Conservation (phyloP, 345 rosid genomes). For the Firmiana major region DNA sequence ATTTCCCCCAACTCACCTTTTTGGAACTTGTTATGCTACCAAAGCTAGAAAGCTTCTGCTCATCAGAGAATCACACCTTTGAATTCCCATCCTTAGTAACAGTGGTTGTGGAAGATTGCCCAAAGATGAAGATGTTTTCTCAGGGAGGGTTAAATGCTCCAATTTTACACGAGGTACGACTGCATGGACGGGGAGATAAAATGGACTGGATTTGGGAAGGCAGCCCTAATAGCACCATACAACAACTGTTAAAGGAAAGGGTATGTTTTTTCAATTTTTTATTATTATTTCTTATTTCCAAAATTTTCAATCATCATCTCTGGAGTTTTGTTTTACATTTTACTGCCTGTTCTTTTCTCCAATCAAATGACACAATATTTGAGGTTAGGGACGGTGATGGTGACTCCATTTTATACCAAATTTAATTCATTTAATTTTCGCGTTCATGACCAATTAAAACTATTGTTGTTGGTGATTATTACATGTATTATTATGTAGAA, state of each 20-base stretch:
- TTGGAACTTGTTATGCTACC: neutral
- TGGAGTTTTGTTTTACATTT: neutral
- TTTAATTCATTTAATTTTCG: neutral
- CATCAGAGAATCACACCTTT: neutral
- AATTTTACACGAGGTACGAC: neutral
- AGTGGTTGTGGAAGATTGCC: neutral
- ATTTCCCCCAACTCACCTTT: neutral
- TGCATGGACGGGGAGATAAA: neutral
- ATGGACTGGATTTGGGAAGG: neutral
- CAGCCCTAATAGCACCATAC: neutral
- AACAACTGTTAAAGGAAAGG: neutral
- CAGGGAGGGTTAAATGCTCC: neutral
- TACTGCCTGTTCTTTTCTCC: neutral
- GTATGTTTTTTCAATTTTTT: neutral
- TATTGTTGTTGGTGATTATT: too few relatives aligned
- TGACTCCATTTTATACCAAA: too few relatives aligned
- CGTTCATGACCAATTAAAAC: neutral
- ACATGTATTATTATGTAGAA: too few relatives aligned
- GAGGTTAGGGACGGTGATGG: too few relatives aligned
- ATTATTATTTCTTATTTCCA: neutral
- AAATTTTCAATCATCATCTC: neutral
- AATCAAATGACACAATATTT: neutral
- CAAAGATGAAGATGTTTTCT: conserved; percentile 3
- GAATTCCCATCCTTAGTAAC: neutral
- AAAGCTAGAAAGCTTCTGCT: conserved; percentile 6